Percentiles rank a stretch among this genome's conserved stretches.
These are phyloP conservation scores for Oenanthe sinensis DNA, from an alignment of 129 eudicot genomes.

Conservation along the genomic window DNA sequence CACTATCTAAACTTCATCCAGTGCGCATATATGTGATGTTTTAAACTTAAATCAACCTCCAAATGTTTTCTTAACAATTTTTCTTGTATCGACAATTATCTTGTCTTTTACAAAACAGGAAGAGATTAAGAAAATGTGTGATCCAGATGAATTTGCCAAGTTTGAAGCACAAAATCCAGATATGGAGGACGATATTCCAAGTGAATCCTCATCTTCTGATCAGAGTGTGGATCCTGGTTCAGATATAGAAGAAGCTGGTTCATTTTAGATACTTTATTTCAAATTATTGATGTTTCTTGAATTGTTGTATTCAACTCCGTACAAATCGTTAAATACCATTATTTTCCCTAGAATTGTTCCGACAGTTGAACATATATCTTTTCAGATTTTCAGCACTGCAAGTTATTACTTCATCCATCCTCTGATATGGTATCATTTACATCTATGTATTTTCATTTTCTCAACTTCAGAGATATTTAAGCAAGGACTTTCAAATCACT, in stretches of 20 bases:
- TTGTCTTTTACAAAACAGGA: constrained; percentile 8
- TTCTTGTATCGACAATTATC: neutral
- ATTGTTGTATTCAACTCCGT: neutral
- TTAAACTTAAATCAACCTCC: neutral
- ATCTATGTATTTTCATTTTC: too few species aligned
- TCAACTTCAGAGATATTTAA: too few species aligned
- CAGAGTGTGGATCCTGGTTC: neutral
- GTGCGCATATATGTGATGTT: neutral
- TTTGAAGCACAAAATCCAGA: constrained; percentile 19
- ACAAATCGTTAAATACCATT: neutral
- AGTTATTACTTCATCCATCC: neutral
- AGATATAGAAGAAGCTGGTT: neutral
- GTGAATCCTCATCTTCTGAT: neutral
- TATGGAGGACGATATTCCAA: constrained; percentile 12
- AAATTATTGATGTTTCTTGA: neutral
- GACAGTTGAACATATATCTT: neutral
- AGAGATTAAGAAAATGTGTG: constrained; percentile 7
- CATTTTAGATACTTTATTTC: neutral
- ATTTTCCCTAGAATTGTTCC: neutral
- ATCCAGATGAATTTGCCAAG: constrained; percentile 1
- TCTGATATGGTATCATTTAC: too few species aligned
- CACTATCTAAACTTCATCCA: neutral
- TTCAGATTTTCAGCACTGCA: neutral
- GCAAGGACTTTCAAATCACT: too few species aligned
- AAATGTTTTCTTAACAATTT: neutral